These are phyloP conservation scores for Monosporozyma unispora DNA, from an alignment of 805 yeast genomes.

Conservation along the genomic window DNA sequence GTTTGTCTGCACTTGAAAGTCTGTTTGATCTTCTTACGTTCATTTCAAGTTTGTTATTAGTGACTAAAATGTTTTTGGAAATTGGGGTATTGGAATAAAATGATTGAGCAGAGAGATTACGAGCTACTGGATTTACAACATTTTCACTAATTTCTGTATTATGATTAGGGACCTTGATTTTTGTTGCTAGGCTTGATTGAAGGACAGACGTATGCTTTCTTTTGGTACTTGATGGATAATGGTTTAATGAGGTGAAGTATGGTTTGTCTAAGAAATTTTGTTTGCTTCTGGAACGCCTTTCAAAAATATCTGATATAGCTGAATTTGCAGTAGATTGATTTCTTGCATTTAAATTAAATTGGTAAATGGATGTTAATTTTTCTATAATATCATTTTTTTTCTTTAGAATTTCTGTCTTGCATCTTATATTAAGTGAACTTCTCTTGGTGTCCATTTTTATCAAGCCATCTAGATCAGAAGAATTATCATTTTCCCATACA, in stretches of 20 bases:
- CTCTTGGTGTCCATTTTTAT: not conserved
- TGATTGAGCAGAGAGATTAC: not conserved
- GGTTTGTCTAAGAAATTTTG: not conserved
- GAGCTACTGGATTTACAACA: not conserved
- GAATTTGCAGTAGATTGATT: not conserved
- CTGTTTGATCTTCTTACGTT: slow-evolving; percentile 8
- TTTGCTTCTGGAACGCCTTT: not conserved
- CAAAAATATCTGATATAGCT: not conserved
- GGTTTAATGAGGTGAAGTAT: not conserved
- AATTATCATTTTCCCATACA: not conserved
- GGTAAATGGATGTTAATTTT: not conserved
- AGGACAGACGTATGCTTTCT: not conserved
- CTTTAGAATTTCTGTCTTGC: not conserved
- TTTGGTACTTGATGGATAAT: not conserved
- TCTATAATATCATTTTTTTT: not conserved
- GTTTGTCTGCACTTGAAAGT: not conserved
- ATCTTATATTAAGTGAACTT: not conserved
- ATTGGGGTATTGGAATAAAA: not conserved
- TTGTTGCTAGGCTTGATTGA: not conserved
- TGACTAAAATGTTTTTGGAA: not conserved
- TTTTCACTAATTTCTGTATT: not conserved
- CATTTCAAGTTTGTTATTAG: not conserved
- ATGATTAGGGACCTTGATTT: not conserved
- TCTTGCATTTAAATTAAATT: not conserved
- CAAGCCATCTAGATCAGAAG: not conserved